phyloP scores from a whole-genome alignment of 2,329 filamentous ascomycete genomes.

The Elsinoe perseae region DNA sequence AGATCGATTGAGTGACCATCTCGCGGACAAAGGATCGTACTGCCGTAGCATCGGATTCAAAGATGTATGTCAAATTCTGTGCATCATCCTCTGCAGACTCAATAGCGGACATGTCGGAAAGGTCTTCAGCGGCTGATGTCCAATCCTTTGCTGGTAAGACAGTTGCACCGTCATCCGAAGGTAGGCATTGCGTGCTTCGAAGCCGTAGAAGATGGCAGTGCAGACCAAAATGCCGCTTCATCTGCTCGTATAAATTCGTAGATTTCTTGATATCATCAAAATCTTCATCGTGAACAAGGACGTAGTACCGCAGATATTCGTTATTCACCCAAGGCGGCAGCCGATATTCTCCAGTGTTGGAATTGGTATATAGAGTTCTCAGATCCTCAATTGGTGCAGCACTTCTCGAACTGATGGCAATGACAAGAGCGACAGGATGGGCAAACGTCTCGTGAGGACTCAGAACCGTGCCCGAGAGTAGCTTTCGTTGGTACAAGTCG shows the following conservation, averaged over 20 bases:
- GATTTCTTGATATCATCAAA: slow-evolving; percentile 75
- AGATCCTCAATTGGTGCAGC: slow-evolving; percentile 78
- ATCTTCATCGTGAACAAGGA: slow-evolving; percentile 94
- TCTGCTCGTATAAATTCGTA: slow-evolving; percentile 87
- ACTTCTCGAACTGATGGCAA: slow-evolving; percentile 88
- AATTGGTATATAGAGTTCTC: slow-evolving; percentile 72
- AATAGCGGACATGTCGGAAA: slow-evolving; percentile 58
- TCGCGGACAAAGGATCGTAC: slow-evolving; percentile 86
- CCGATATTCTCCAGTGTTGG: slow-evolving; percentile 65
- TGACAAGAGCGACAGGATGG: slow-evolving; percentile 88
- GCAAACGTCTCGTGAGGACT: slow-evolving; percentile 86
- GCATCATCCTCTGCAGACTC: slow-evolving; percentile 58
- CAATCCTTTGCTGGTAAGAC: slow-evolving; percentile 76
- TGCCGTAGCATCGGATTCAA: slow-evolving; percentile 83
- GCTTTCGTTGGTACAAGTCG: slow-evolving; percentile 70
- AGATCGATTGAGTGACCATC: slow-evolving; percentile 87
- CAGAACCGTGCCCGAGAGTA: slow-evolving; percentile 71
- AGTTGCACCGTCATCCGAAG: slow-evolving; percentile 86
- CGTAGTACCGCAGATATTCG: slow-evolving; percentile 91
- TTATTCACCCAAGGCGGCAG: slow-evolving; percentile 81
- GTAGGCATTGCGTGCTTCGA: slow-evolving; percentile 73
- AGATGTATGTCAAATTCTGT: slow-evolving; percentile 69
- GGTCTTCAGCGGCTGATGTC: slow-evolving; percentile 79
- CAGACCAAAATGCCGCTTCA: slow-evolving; percentile 96
- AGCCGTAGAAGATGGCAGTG: slow-evolving; percentile 89